A percentile compares a stretch with the other conserved stretches of the same genome.
Evolutionary conservation across 2,329 filamentous ascomycete species (phyloP).

Genomic region (Beauveria asiatica): DNA sequence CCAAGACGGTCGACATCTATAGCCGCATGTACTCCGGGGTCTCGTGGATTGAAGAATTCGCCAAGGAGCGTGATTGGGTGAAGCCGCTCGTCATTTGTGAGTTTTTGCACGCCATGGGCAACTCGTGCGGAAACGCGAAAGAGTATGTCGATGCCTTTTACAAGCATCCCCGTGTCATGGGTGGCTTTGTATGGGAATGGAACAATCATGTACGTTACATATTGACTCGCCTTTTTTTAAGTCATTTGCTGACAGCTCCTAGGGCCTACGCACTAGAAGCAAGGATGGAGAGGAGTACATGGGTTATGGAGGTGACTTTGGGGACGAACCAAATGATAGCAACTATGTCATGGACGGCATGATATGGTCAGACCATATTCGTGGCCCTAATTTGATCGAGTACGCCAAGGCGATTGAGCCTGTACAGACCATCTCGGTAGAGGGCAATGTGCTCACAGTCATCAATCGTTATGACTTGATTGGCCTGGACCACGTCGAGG

Average conservation of each 20-base stretch:
- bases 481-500: constrained; percentile 40
- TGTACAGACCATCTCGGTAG: constrained; percentile 39
- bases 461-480: constrained; percentile 48
- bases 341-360: constrained; percentile 53
- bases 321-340: constrained; percentile 49
- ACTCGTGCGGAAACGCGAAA: constrained; percentile 57
- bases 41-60: constrained; percentile 32
- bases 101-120: constrained; percentile 59
- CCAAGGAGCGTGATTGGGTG: constrained; percentile 32
- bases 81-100: constrained; percentile 53
- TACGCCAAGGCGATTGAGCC: constrained; percentile 53
- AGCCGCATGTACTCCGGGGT: constrained; percentile 57
- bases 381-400: constrained; percentile 43
- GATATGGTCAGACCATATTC: constrained; percentile 35
- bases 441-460: constrained; percentile 35
- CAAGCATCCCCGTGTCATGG: constrained; percentile 41
- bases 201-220: constrained; percentile 41
- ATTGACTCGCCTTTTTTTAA: too few species aligned
- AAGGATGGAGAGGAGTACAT: constrained; percentile 38
- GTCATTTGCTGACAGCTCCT: not conserved
- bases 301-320: constrained; percentile 55
- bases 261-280: constrained; percentile 35
- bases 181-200: constrained; percentile 60
- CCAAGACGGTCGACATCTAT: constrained; percentile 52
- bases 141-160: constrained; percentile 62